These are phyloP conservation scores for Suhomyces tanzawaensis DNA, from an alignment of 805 yeast species.

Conservation along the genomic window DNA sequence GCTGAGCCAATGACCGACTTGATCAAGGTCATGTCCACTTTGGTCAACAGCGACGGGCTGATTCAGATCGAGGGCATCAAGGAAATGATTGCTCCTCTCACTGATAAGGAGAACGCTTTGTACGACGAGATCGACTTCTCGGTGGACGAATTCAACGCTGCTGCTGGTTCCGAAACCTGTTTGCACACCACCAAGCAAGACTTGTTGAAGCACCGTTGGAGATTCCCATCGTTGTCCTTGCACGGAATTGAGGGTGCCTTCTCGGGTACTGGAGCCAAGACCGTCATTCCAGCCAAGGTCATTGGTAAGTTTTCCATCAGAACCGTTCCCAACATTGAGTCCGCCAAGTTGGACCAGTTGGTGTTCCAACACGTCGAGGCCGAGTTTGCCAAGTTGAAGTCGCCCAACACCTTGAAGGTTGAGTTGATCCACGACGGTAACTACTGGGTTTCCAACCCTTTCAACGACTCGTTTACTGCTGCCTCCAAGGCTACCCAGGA, in stretches of 20 bases:
- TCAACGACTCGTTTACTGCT: constrained; percentile 88
- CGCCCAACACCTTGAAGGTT: constrained; percentile 71
- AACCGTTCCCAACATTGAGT: constrained; percentile 93
- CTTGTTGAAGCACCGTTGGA: constrained; percentile 97
- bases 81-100: constrained; percentile 94
- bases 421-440: constrained; percentile 91
- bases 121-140: constrained; percentile 87
- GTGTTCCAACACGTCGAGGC: constrained; percentile 70
- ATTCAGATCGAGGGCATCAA: constrained; percentile 83
- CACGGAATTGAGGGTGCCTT: constrained; percentile 99
- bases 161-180: constrained; percentile 85
- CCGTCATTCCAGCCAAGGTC: constrained; percentile 95
- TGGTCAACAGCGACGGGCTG: constrained; percentile 80
- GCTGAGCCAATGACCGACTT: constrained; percentile 98
- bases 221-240: constrained; percentile 91
- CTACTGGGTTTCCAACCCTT: constrained; percentile 95
- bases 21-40: constrained; percentile 67
- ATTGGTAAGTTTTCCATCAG: constrained; percentile 93
- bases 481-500: constrained; percentile 91
- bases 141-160: constrained; percentile 79
- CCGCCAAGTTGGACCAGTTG: constrained; percentile 70
- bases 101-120: constrained; percentile 70
- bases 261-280: constrained; percentile 92
- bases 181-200: constrained; percentile 74
- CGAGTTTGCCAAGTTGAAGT: constrained; percentile 62